Percentiles rank a stretch among this genome's conserved stretches.
phyloP scores from a whole-genome alignment of 129 eudicot species.

The Helianthus tuberosus region DNA sequence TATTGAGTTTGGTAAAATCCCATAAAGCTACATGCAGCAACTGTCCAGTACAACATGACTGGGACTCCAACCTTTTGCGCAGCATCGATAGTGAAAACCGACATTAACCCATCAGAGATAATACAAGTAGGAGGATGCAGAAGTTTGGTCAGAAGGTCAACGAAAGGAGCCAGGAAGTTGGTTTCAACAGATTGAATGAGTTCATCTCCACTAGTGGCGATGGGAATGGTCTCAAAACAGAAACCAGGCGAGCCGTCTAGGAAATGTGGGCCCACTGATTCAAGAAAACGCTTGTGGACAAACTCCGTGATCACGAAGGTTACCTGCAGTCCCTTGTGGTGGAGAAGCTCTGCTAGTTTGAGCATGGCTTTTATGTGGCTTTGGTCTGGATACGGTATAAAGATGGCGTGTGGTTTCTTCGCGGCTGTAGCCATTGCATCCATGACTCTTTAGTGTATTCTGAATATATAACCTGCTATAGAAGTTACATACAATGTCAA shows the following conservation, averaged over 20 bases:
- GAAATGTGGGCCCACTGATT: background rate
- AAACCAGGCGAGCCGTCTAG: slow-evolving; percentile 12
- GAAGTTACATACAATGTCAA: too few species aligned
- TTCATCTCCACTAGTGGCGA: background rate
- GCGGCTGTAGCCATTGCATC: background rate
- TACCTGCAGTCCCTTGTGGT: slow-evolving; percentile 9
- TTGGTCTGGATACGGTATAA: slow-evolving; percentile 18
- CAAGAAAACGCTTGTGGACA: background rate
- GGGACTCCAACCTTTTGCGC: slow-evolving; percentile 8
- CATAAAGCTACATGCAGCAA: slow-evolving; percentile 12
- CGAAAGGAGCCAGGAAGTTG: slow-evolving; percentile 9
- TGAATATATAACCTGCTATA: background rate
- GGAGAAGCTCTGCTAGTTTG: slow-evolving; percentile 19
- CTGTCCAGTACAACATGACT: slow-evolving; percentile 12
- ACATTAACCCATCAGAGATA: background rate
- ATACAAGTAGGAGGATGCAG: slow-evolving; percentile 1
- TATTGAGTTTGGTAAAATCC: slow-evolving; percentile 3
- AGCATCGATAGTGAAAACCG: slow-evolving; percentile 10
- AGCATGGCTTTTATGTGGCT: slow-evolving; percentile 26
- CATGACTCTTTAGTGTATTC: background rate
- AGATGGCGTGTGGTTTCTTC: slow-evolving; percentile 6
- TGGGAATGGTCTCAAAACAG: slow-evolving; percentile 4
- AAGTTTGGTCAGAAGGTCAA: slow-evolving; percentile 11
- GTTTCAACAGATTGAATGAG: background rate
- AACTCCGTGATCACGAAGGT: slow-evolving; percentile 4